Evolutionary conservation across 177 flowering plant genomes (phyloP), one percentile per base, ranked within the genome.

Genomic region (Vitis hybrid): DNA sequence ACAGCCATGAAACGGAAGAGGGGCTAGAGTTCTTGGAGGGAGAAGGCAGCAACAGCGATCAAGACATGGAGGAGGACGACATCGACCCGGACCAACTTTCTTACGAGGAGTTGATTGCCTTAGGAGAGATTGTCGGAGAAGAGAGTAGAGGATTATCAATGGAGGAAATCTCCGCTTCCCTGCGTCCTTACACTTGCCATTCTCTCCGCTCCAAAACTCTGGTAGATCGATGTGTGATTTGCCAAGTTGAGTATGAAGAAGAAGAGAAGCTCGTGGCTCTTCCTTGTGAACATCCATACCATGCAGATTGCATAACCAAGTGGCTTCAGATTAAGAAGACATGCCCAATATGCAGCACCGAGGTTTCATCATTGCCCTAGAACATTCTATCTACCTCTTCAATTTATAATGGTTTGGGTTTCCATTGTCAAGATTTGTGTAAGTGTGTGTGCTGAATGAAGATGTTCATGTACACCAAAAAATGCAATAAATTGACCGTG

Each of bases 31-130:
- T 72, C 56, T 67, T 79, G 4, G 84, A 72, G 24, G 73, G 56
- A 51, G 68, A 55, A 59, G 70, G 69, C 2, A 64, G 56, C 46
- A 54, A 40, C 48, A 51, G n/a, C 30, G 65, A 68, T 10, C 79
- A 81, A 79, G 75, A 72, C 24, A 56, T 77, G 54, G 83, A 77
- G 10, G 78, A 75, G 17, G 83, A 78, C 59, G 85, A 78, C 0
- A 65, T 82, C 30, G 85, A 84, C 46, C 78, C 71, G 4, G 87
- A 84, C 19, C 85, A 84, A 4, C 65, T 84, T 27, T 73, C 85
- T 0, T 84, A 84, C 57, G 87, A 86, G 72, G 87, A 86, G 19
- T 58, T 86, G 69, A 62, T 86, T 15, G 89, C 84, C 2, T 59
- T 86, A 0, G 89, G 86, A 32, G 87, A 84, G 56, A 59, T 73